Conservation (phyloP, 2,329 filamentous ascomycete genomes). For the Fusarium nygamai region DNA sequence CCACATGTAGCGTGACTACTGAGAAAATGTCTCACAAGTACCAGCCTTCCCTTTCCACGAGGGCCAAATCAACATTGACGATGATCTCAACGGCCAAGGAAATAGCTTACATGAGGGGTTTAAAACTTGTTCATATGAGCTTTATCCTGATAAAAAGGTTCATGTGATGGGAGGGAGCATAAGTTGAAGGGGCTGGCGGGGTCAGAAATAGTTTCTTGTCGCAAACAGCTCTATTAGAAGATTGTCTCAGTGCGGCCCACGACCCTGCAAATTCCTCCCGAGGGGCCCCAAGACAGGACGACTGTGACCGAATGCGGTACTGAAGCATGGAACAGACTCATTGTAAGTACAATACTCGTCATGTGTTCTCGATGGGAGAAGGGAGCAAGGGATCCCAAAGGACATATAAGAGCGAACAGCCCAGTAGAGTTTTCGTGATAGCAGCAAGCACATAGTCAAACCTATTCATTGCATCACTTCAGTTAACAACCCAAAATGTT, state of each 20-base stretch:
- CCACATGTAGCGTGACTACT: conserved; percentile 5
- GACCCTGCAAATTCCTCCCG: conserved; percentile 21
- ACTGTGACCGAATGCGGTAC: conserved; percentile 15
- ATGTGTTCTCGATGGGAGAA: conserved; percentile 23
- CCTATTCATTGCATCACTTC: background rate
- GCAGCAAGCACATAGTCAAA: conserved; percentile 9
- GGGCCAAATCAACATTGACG: conserved; percentile 5
- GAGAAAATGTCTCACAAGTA: conserved; percentile 26
- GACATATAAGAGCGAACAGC: conserved; percentile 26
- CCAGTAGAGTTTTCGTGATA: background rate
- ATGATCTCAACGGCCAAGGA: conserved; percentile 7
- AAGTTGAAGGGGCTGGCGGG: conserved; percentile 30
- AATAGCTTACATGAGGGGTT: conserved; percentile 4
- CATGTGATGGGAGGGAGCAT: conserved; percentile 26
- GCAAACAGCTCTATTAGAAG: conserved; percentile 14
- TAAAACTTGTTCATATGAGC: conserved; percentile 10
- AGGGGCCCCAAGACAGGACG: conserved; percentile 7
- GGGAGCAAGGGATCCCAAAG: conserved; percentile 20
- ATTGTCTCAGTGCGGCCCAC: conserved; percentile 32
- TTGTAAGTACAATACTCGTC: conserved; percentile 11
- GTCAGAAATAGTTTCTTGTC: conserved; percentile 17
- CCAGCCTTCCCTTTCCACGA: conserved; percentile 19
- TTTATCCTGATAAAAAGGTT: background rate
- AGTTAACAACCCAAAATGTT: conserved; percentile 23
- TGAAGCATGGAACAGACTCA: conserved; percentile 1